These are phyloP conservation scores for Aspergillus tubingensis DNA, from an alignment of 2,329 filamentous ascomycete genomes.

Conservation along the genomic window DNA sequence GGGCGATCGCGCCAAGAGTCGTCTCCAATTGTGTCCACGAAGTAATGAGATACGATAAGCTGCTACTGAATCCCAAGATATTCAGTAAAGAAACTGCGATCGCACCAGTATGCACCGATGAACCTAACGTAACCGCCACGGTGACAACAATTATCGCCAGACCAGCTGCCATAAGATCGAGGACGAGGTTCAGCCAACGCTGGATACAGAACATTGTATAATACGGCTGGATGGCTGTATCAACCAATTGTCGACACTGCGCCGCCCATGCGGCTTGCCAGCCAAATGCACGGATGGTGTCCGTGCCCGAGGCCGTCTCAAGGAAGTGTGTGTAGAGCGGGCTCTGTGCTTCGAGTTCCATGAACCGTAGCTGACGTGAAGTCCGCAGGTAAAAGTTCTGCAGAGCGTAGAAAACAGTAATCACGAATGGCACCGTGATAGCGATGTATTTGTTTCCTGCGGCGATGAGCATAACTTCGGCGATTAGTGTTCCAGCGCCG, in stretches of 20 bases:
- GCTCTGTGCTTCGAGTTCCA: background rate
- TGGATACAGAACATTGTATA: background rate
- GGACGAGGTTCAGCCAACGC: background rate
- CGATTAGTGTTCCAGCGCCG: background rate
- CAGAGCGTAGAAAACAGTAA: background rate
- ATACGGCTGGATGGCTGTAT: background rate
- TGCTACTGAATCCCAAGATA: background rate
- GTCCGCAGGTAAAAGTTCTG: background rate
- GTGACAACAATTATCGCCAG: background rate
- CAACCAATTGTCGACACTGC: background rate
- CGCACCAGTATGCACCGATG: background rate
- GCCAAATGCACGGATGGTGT: background rate
- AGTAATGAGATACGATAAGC: background rate
- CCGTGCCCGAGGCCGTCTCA: background rate
- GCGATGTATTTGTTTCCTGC: background rate
- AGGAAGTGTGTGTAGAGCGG: background rate
- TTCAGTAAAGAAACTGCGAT: background rate
- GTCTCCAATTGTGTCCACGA: background rate
- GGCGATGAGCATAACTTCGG: background rate
- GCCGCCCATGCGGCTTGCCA: background rate
- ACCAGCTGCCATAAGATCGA: background rate
- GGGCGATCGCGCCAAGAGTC: background rate
- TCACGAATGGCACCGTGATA: background rate
- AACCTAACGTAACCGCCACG: background rate
- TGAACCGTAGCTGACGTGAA: background rate